phyloP scores from a whole-genome alignment of 352 stramenopile species.

The Phytophthora brassicae region DNA sequence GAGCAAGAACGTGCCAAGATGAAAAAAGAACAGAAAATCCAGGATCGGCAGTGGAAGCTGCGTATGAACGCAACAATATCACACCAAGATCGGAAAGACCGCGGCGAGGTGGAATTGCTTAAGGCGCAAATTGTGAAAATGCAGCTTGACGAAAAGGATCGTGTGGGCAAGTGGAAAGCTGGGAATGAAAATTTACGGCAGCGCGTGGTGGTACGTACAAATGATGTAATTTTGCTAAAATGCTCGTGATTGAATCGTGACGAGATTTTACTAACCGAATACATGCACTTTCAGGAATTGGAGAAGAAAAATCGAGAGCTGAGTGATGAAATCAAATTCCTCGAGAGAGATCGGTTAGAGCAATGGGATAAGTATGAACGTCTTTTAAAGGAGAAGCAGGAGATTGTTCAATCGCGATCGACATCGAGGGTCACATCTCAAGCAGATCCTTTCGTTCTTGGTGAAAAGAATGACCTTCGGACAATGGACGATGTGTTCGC shows the following conservation, averaged over 20 bases:
- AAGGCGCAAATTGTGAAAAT: slow-evolving; percentile 86
- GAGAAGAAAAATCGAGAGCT: slow-evolving; percentile 77
- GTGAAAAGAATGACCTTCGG: slow-evolving; percentile 20
- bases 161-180: slow-evolving; percentile 63
- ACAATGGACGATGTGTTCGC: slow-evolving; percentile 43
- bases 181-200: slow-evolving; percentile 68
- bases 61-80: slow-evolving; percentile 58
- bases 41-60: slow-evolving; percentile 76
- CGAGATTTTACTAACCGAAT: slow-evolving; percentile 3
- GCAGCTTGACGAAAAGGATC: slow-evolving; percentile 66
- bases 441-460: background rate
- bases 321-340: slow-evolving; percentile 73
- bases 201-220: slow-evolving; percentile 57
- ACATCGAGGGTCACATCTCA: slow-evolving; percentile 6
- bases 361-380: slow-evolving; percentile 76
- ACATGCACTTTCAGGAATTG: slow-evolving; percentile 49
- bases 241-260: background rate
- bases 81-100: slow-evolving; percentile 58
- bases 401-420: background rate
- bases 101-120: slow-evolving; percentile 68
- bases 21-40: slow-evolving; percentile 66
- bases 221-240: background rate
- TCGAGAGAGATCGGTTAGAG: slow-evolving; percentile 73
- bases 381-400: slow-evolving; percentile 51
- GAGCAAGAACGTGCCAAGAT: slow-evolving; percentile 70